Conservation (phyloP, 306 rosid genomes). For the Lathyrus aphaca region DNA sequence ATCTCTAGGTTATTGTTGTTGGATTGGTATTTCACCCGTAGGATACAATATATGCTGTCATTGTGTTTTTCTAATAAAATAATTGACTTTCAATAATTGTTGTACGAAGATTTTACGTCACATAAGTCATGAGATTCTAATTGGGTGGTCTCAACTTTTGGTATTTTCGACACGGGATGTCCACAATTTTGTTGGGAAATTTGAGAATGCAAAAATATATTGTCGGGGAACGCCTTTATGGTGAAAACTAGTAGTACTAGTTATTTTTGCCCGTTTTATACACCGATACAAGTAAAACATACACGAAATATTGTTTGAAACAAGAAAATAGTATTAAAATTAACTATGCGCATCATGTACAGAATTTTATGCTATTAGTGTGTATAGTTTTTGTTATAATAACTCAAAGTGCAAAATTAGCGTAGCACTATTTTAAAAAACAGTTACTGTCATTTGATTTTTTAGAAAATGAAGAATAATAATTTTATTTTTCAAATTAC, state of each 20-base stretch:
- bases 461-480: too few relatives aligned
- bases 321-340: not conserved
- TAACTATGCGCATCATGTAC: not conserved
- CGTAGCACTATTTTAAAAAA: too few relatives aligned
- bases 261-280: not conserved
- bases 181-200: not conserved
- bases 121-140: slow-evolving; percentile 4
- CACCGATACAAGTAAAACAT: not conserved
- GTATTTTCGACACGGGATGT: not conserved
- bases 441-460: too few relatives aligned
- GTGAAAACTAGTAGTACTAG: not conserved
- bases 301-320: not conserved
- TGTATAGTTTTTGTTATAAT: too few relatives aligned
- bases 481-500: too few relatives aligned
- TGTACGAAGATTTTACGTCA: not conserved
- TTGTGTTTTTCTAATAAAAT: slow-evolving; percentile 8
- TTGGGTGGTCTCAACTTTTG: slow-evolving; percentile 20
- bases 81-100: slow-evolving; percentile 6
- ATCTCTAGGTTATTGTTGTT: not conserved
- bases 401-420: too few relatives aligned
- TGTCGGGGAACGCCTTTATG: not conserved
- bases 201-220: not conserved
- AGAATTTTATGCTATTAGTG: too few relatives aligned
- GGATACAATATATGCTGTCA: not conserved
- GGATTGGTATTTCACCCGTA: not conserved